Percentiles rank a stretch among this genome's conserved stretches.
Conservation (phyloP, 768 basidiomycete genomes). For the Steccherinum ochraceum region DNA sequence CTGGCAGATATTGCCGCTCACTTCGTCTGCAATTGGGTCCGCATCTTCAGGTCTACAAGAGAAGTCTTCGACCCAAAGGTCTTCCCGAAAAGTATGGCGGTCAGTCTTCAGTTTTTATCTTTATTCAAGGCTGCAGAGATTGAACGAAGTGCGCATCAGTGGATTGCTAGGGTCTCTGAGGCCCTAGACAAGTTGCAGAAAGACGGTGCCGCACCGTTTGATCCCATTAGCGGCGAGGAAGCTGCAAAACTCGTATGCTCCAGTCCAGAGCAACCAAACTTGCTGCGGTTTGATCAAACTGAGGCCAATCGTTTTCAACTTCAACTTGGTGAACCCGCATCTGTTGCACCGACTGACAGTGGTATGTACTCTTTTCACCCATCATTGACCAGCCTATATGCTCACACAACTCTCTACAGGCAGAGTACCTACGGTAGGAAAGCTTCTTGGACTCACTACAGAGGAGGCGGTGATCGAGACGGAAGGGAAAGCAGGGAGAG, state of each 20-base stretch:
- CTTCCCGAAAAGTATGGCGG: conserved; percentile 37
- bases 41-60: conserved; percentile 27
- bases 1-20: conserved; percentile 48
- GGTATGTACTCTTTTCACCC: too few relatives aligned
- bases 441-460: conserved; percentile 40
- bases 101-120: conserved; percentile 16
- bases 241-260: conserved; percentile 38
- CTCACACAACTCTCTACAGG: conserved; percentile 12
- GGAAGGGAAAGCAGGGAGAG: conserved; percentile 27
- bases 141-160: conserved; percentile 26
- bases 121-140: not conserved
- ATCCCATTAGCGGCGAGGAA: conserved; percentile 30
- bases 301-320: conserved; percentile 40
- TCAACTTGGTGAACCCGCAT: conserved; percentile 30
- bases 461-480: conserved; percentile 47
- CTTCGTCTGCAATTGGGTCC: conserved; percentile 42
- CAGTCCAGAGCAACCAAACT: conserved; percentile 15
- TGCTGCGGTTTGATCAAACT: conserved; percentile 30
- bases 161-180: conserved; percentile 37
- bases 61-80: conserved; percentile 30
- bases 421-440: conserved; percentile 40
- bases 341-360: conserved; percentile 41
- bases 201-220: conserved; percentile 17
- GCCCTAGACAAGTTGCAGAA: conserved; percentile 27
- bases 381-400: not conserved